Percentiles rank a stretch among this genome's conserved stretches.
phyloP scores from a whole-genome alignment of 495 filamentous ascomycete genomes.

The Penicillium waksmanii region DNA sequence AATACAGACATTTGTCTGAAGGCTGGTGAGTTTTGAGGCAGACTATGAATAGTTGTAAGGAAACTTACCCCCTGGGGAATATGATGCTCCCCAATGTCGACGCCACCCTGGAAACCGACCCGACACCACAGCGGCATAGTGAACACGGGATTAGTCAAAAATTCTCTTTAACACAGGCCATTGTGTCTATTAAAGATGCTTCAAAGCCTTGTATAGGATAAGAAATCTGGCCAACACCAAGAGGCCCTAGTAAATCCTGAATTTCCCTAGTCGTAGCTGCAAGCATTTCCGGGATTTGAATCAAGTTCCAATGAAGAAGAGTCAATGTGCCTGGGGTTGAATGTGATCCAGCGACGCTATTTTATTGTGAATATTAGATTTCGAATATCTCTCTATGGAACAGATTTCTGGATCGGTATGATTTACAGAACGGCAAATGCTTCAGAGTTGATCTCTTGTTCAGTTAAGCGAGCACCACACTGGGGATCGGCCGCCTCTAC shows the following conservation, averaged over 20 bases:
- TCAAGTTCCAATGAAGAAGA: not conserved
- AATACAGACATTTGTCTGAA: not conserved
- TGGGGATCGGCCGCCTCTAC: not conserved
- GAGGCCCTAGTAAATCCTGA: not conserved
- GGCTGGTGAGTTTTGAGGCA: not conserved
- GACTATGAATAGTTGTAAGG: not conserved
- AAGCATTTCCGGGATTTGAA: not conserved
- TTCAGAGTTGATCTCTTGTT: conserved; percentile 1
- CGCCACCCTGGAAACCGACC: not conserved
- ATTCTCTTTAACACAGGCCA: not conserved
- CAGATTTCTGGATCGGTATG: no score
- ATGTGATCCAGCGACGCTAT: not conserved
- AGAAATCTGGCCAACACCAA: not conserved
- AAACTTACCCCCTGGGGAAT: not conserved
- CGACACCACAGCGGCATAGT: not conserved
- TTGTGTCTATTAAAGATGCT: not conserved
- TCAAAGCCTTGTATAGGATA: not conserved
- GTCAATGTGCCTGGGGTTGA: not conserved
- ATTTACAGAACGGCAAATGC: not conserved
- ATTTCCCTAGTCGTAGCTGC: not conserved
- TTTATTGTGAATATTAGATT: not conserved
- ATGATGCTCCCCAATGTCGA: not conserved
- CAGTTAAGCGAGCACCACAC: not conserved
- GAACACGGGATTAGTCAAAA: not conserved
- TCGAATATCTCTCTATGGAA: not conserved